Evolutionary conservation across 306 rosid genomes (phyloP).

Genomic region (Ziziphus jujuba): DNA sequence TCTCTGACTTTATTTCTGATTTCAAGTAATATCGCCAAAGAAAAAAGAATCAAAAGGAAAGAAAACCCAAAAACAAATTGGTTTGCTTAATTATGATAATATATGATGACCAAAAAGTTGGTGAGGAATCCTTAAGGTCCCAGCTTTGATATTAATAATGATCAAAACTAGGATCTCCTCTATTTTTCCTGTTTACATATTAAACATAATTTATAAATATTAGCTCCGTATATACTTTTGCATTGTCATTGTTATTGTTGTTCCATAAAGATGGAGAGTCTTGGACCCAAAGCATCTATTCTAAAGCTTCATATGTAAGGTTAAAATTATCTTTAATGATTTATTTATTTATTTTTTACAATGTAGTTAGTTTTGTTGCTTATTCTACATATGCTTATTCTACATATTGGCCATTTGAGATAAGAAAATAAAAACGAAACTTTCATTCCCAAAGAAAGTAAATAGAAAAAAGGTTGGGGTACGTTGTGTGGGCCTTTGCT

Average conservation of each 20-base stretch:
- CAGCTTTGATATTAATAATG: neutral
- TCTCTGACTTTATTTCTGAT: neutral
- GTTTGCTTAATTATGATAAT: neutral
- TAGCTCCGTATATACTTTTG: neutral
- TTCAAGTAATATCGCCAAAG: neutral
- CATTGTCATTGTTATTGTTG: too few relatives aligned
- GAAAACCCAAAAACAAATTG: neutral
- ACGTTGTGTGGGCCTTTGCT: too few relatives aligned
- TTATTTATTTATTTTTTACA: too few relatives aligned
- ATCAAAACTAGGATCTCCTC: neutral
- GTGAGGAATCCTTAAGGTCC: slow-evolving; percentile 3
- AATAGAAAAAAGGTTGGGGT: too few relatives aligned
- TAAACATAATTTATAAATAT: neutral
- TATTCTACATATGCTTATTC: too few relatives aligned
- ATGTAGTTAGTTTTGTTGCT: too few relatives aligned
- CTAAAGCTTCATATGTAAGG: neutral
- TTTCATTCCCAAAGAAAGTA: too few relatives aligned
- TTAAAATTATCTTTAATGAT: neutral
- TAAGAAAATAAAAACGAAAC: too few relatives aligned
- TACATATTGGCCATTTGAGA: too few relatives aligned
- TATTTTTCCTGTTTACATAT: too few relatives aligned
- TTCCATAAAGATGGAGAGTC: neutral
- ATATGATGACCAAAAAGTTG: slow-evolving; percentile 1
- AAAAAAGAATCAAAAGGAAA: neutral
- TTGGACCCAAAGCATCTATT: slow-evolving; percentile 1